Percentiles rank a stretch among this genome's conserved stretches.
Evolutionary conservation across 805 yeast genomes (phyloP).

Genomic region (Grigorovia jiainica): DNA sequence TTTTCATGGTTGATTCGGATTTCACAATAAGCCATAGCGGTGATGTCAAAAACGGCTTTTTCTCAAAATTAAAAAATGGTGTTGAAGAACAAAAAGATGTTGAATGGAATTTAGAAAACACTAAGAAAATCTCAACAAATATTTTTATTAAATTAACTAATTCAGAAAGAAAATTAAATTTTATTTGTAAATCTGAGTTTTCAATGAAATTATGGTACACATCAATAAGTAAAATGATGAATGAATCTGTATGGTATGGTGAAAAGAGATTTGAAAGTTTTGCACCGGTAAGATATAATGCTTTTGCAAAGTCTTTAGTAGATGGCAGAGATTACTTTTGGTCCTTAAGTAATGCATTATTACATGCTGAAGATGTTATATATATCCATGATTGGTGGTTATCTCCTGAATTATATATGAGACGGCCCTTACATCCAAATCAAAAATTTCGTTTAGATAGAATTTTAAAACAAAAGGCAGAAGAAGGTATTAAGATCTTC

Average conservation of each 20-base stretch:
- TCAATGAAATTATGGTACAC: constrained; percentile 67
- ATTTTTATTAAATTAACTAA: constrained; percentile 54
- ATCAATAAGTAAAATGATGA: constrained; percentile 61
- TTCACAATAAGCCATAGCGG: constrained; percentile 50
- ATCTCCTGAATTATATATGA: constrained; percentile 82
- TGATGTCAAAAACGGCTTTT: constrained; percentile 5
- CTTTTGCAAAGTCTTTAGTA: constrained; percentile 93
- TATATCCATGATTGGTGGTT: constrained; percentile 99
- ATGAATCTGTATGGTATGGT: constrained; percentile 61
- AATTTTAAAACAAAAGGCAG: constrained; percentile 78
- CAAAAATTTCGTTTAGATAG: constrained; percentile 92
- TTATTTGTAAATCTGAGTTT: constrained; percentile 57
- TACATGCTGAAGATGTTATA: constrained; percentile 87
- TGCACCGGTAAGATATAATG: constrained; percentile 82
- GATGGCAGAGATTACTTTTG: constrained; percentile 95
- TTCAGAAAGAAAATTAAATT: constrained; percentile 65
- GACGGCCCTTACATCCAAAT: constrained; percentile 92
- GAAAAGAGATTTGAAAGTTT: constrained; percentile 74
- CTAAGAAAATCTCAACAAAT: constrained; percentile 42
- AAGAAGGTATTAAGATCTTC: constrained; percentile 88
- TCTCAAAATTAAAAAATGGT: constrained; percentile 17
- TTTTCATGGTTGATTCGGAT: constrained; percentile 75
- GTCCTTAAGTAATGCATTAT: constrained; percentile 88
- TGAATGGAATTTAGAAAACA: constrained; percentile 14
- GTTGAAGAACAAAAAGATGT: constrained; percentile 10